These are phyloP conservation scores for Prunella vulgaris DNA, from an alignment of 257 asterid species.

Conservation along the genomic window DNA sequence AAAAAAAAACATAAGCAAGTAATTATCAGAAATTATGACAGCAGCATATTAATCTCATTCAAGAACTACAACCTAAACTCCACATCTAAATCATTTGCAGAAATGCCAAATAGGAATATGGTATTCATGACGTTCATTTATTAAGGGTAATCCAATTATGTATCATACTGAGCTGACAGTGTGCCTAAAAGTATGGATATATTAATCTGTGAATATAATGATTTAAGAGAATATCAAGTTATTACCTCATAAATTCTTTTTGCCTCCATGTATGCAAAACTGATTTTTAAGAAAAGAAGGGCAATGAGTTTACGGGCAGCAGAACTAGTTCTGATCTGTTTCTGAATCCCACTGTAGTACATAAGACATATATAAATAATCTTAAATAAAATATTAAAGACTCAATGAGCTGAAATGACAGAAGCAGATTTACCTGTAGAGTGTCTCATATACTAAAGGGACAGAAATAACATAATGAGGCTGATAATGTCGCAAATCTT, in stretches of 20 bases:
- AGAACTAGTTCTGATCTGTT: slow-evolving; percentile 67
- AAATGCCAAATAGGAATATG: not conserved
- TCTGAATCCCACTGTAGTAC: slow-evolving; percentile 69
- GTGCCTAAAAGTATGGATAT: not conserved
- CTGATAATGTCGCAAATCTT: slow-evolving; percentile 70
- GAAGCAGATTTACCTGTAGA: slow-evolving; percentile 55
- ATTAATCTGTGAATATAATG: not conserved
- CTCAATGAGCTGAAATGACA: not conserved
- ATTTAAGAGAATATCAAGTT: not conserved
- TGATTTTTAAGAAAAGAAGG: slow-evolving; percentile 60
- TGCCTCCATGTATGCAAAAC: slow-evolving; percentile 79
- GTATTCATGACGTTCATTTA: not conserved
- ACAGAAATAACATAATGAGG: slow-evolving; percentile 83
- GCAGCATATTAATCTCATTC: not conserved
- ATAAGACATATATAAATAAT: slow-evolving; percentile 16
- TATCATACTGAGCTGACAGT: not conserved
- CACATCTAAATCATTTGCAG: not conserved
- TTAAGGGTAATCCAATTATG: not conserved
- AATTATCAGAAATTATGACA: not conserved
- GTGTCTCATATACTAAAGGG: slow-evolving; percentile 88
- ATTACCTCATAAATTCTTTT: slow-evolving; percentile 82
- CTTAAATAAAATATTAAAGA: not conserved
- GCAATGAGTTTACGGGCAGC: slow-evolving; percentile 61
- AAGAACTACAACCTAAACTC: not conserved
- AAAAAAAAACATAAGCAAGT: not conserved